phyloP scores from a whole-genome alignment of 345 rosid species.

The Citrus maxima region DNA sequence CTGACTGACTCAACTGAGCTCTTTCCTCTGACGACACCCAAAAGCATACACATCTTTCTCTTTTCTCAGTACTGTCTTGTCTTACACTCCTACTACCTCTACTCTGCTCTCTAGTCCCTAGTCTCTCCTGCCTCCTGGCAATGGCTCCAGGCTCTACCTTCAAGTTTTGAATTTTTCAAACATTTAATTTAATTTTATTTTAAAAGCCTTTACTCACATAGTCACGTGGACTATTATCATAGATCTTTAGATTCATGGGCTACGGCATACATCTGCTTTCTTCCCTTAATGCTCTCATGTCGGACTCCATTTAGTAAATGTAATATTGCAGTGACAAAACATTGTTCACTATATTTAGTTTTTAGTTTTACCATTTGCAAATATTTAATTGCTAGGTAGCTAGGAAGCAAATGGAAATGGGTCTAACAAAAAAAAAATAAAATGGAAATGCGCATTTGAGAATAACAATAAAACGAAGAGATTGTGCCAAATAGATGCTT shows the following conservation, averaged over 20 bases:
- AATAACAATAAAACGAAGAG: too few relatives aligned
- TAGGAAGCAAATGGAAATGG: too few relatives aligned
- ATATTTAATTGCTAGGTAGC: too few relatives aligned
- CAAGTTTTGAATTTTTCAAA: background rate
- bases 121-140: conserved; percentile 16
- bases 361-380: too few relatives aligned
- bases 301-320: background rate
- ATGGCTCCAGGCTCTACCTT: background rate
- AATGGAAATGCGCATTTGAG: too few relatives aligned
- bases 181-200: background rate
- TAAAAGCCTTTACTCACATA: conserved; percentile 7
- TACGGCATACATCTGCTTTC: too few relatives aligned
- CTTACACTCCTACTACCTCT: background rate
- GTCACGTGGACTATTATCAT: background rate
- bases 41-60: background rate
- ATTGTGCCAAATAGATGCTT: too few relatives aligned
- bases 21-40: conserved; percentile 21
- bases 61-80: background rate
- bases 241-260: too few relatives aligned
- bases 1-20: conserved; percentile 2
- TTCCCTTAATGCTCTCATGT: background rate
- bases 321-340: too few relatives aligned
- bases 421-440: too few relatives aligned
- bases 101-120: conserved; percentile 21
- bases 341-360: too few relatives aligned